Conservation (phyloP, 163 green algal genomes). For the Trebouxiophyceae sp. region DNA sequence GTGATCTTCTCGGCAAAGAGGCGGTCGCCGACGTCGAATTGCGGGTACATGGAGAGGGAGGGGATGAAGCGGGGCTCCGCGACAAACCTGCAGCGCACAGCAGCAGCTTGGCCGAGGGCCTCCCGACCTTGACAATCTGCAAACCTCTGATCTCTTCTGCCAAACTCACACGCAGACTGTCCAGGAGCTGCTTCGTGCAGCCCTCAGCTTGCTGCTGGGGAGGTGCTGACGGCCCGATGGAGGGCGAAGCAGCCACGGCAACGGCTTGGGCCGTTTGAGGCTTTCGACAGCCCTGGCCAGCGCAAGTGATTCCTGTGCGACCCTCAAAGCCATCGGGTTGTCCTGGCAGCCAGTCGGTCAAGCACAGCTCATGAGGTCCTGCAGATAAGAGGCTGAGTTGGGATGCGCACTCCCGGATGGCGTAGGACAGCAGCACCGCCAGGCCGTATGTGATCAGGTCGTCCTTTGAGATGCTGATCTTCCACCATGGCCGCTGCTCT, state of each 20-base stretch:
- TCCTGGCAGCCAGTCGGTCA: background rate
- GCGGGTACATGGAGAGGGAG: slow-evolving; percentile 95
- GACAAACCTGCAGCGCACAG: slow-evolving; percentile 75
- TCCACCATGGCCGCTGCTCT: background rate
- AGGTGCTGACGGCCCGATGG: too few relatives aligned
- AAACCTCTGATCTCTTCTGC: too few relatives aligned
- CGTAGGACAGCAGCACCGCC: slow-evolving; percentile 67
- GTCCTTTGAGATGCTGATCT: slow-evolving; percentile 31
- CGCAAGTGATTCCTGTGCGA: too few relatives aligned
- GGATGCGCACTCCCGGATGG: slow-evolving; percentile 41
- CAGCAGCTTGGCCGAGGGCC: slow-evolving; percentile 22
- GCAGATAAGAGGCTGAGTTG: too few relatives aligned
- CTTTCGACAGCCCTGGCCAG: too few relatives aligned
- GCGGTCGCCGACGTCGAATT: slow-evolving; percentile 91
- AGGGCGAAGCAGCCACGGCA: too few relatives aligned
- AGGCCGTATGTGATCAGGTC: slow-evolving; percentile 65
- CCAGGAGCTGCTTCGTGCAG: background rate
- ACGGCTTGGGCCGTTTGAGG: too few relatives aligned
- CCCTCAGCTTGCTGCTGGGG: too few relatives aligned
- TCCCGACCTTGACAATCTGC: too few relatives aligned
- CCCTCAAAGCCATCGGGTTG: background rate
- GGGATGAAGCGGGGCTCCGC: slow-evolving; percentile 97
- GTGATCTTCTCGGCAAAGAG: slow-evolving; percentile 96
- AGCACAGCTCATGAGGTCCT: background rate
- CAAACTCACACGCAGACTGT: background rate